phyloP scores from a whole-genome alignment of 2,329 filamentous ascomycete genomes.

The Penicillium hordei region DNA sequence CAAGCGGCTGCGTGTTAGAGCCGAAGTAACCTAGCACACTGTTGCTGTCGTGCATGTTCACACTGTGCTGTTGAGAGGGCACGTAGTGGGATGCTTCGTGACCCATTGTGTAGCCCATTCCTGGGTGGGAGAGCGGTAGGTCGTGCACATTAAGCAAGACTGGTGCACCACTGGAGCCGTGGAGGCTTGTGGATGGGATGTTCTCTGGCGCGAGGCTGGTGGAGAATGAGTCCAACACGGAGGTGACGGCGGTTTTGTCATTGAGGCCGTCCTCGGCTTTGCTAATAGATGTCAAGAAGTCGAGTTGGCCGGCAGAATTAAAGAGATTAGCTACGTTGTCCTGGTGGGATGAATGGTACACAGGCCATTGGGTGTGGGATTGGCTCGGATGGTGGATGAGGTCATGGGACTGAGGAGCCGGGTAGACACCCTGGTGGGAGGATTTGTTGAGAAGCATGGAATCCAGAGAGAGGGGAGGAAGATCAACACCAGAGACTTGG shows the following conservation, averaged over 20 bases:
- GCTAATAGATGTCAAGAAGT: constrained; percentile 37
- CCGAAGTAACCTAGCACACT: constrained; percentile 36
- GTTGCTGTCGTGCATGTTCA: constrained; percentile 34
- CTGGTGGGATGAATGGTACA: constrained; percentile 34
- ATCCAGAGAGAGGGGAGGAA: constrained; percentile 40
- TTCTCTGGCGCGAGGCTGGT: constrained; percentile 33
- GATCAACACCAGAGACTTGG: constrained; percentile 32
- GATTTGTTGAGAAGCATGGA: constrained; percentile 36
- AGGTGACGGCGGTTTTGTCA: constrained; percentile 38
- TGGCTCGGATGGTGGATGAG: constrained; percentile 32
- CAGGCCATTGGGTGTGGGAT: constrained; percentile 38
- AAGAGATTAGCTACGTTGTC: constrained; percentile 39
- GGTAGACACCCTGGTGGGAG: constrained; percentile 33
- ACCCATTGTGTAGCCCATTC: constrained; percentile 33
- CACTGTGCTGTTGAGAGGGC: constrained; percentile 31
- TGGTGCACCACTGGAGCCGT: constrained; percentile 29
- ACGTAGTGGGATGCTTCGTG: constrained; percentile 37
- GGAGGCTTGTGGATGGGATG: constrained; percentile 32
- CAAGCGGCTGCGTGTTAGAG: constrained; percentile 33
- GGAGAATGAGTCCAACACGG: constrained; percentile 38
- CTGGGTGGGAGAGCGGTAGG: constrained; percentile 34
- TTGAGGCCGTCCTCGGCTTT: constrained; percentile 36
- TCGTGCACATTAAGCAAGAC: constrained; percentile 40
- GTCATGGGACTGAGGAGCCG: constrained; percentile 32
- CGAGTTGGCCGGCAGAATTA: constrained; percentile 32